Evolutionary conservation across 148 eudicot genomes (phyloP).

Genomic region (Hydrangea macrophylla): DNA sequence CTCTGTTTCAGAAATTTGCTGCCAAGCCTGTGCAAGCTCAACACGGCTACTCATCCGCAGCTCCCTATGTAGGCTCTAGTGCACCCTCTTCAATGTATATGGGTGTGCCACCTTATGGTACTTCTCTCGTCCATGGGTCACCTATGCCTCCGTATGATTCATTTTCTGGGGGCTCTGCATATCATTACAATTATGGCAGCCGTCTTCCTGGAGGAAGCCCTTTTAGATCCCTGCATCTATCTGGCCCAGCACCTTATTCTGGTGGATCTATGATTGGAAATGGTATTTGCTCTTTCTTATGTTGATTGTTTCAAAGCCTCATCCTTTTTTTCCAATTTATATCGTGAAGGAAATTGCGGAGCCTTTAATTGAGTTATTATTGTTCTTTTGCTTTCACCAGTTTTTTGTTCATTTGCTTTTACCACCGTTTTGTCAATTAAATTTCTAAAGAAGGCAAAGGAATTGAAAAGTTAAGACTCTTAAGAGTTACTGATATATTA

Average conservation of each 20-base stretch:
- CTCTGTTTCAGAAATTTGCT: conserved; percentile 65
- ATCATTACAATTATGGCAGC: too few species aligned
- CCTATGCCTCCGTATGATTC: conserved; percentile 80
- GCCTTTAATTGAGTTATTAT: too few species aligned
- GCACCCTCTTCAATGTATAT: conserved; percentile 71
- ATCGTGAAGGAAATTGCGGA: too few species aligned
- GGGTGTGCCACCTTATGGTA: conserved; percentile 83
- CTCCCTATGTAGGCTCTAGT: conserved; percentile 79
- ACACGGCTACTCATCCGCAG: conserved; percentile 61
- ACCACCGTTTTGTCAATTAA: background rate
- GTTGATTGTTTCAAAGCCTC: background rate
- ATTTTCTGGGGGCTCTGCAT: conserved; percentile 74
- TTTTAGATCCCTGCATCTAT: conserved; percentile 61
- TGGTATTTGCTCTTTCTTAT: conserved; percentile 29
- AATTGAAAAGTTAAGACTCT: too few species aligned
- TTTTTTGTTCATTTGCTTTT: too few species aligned
- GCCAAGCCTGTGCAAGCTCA: conserved; percentile 62
- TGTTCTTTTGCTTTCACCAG: background rate
- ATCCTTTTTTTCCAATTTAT: too few species aligned
- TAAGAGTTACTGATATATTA: too few species aligned
- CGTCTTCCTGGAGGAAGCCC: conserved; percentile 92
- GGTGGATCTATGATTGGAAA: conserved; percentile 75
- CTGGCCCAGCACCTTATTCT: conserved; percentile 75
- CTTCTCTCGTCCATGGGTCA: conserved; percentile 71
- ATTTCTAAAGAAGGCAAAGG: too few species aligned